Percentiles rank a stretch among this genome's conserved stretches.
Conservation (phyloP, 2,329 filamentous ascomycete genomes). For the Microthyrium microscopicum region DNA sequence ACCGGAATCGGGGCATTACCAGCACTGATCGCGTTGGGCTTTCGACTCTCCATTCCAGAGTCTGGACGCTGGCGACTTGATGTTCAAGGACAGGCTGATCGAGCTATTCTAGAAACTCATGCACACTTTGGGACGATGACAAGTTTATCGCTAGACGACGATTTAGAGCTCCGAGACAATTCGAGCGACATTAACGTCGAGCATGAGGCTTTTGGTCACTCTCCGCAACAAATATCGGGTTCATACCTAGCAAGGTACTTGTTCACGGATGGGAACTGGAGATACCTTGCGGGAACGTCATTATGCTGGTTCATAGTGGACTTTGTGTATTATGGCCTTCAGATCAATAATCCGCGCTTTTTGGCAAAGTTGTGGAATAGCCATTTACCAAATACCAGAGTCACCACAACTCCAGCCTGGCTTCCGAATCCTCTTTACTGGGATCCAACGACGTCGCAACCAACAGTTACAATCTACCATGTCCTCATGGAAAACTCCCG, state of each 20-base stretch:
- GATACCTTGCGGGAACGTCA: slow-evolving; percentile 19
- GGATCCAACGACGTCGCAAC: no score
- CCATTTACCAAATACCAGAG: slow-evolving; percentile 4
- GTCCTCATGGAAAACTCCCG: background rate
- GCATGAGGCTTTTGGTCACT: no score
- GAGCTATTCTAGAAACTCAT: no score
- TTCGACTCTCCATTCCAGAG: slow-evolving; percentile 25
- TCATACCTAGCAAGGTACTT: slow-evolving; percentile 18
- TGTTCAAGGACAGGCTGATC: no score
- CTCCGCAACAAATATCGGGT: slow-evolving; percentile 10
- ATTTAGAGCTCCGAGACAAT: no score
- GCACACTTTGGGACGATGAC: no score
- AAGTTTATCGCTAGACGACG: no score
- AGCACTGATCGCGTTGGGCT: slow-evolving; percentile 20
- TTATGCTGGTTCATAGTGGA: slow-evolving; percentile 20
- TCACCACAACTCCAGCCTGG: background rate
- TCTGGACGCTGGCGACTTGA: slow-evolving; percentile 23
- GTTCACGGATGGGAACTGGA: slow-evolving; percentile 19
- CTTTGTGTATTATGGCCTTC: slow-evolving; percentile 20
- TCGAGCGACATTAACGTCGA: no score
- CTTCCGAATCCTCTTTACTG: slow-evolving; percentile 1
- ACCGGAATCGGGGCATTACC: slow-evolving; percentile 24
- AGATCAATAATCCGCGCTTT: slow-evolving; percentile 19
- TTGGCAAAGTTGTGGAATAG: slow-evolving; percentile 18
- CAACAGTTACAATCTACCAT: slow-evolving; percentile 2